phyloP scores from a whole-genome alignment of 768 basidiomycete species.

The Rhodotorula paludigena region DNA sequence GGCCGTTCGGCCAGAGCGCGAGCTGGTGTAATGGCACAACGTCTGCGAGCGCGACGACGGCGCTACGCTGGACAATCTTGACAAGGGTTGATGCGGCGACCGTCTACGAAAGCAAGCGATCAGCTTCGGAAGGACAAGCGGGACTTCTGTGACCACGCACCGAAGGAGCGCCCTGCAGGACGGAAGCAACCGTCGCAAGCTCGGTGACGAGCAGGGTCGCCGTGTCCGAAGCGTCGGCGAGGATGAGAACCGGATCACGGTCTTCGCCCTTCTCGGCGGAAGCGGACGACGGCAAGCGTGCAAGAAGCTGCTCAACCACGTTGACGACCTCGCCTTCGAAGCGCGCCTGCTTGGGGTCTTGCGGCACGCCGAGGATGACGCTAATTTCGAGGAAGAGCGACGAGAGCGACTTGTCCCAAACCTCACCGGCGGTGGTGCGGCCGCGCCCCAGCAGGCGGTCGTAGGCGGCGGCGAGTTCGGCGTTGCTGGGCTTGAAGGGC shows the following conservation, averaged over 20 bases:
- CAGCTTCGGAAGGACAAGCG: not conserved
- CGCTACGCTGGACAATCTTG: constrained; percentile 22
- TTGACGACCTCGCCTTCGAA: constrained; percentile 3
- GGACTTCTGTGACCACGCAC: not conserved
- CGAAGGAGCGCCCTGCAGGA: not conserved
- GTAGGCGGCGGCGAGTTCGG: constrained; percentile 20
- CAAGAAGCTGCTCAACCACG: constrained; percentile 20
- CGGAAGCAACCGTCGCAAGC: constrained; percentile 14
- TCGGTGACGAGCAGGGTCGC: constrained; percentile 15
- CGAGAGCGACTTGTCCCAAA: constrained; percentile 23
- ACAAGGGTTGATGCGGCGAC: constrained; percentile 17
- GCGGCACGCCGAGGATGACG: constrained; percentile 30
- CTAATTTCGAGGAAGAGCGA: constrained; percentile 35
- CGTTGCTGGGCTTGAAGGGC: constrained; percentile 21
- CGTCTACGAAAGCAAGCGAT: too few relatives aligned
- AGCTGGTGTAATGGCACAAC: constrained; percentile 34
- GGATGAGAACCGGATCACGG: constrained; percentile 2
- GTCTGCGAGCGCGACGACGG: constrained; percentile 19
- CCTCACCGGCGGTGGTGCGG: constrained; percentile 4
- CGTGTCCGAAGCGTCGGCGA: constrained; percentile 26
- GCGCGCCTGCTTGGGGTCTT: not conserved
- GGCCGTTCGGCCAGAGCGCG: constrained; percentile 18
- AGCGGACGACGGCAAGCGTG: constrained; percentile 3
- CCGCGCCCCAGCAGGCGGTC: constrained; percentile 8
- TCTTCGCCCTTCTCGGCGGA: not conserved